Base-by-base conservation (phyloP, 2,329 filamentous ascomycete genomes). In the Tolypocladium paradoxum region DNA sequence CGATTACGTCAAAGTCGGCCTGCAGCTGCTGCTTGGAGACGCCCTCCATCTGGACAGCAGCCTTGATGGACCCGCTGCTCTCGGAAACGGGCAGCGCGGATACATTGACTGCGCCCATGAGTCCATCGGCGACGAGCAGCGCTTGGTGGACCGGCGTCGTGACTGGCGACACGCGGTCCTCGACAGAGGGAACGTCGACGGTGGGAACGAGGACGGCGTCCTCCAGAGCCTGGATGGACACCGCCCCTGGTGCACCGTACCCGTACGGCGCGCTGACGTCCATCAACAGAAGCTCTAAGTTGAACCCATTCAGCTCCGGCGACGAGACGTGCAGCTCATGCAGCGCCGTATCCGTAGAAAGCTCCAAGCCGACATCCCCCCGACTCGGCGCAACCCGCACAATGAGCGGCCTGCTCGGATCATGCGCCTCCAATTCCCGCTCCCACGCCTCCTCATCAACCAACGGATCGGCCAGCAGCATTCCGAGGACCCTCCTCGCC, bases 81-180 rank as follows among this genome's bases (percentile, higher is more conserved):
- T 70, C 65, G 1, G 70, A 48, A 36, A 73, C 56, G 20, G 74
- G 69, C 48, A 79, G 63, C 9, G 72, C 63, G 6, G 77, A 66
- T 7, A 81, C 60, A 2, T 77, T 73, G 6, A 84, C 75, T 1
- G 86, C 81, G 8, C 87, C 89, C 51, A 80, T 72, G 2, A 95
- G 70, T 0, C 89, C 90, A 49, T 88, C 78, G 0, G 83, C 84
- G 9, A 95, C 78, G 11, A 96, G 62, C 18, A 96, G 70, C 1
- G 85, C 82, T 64, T 85, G 88, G 65, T 97, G 92, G 1, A 96
- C 90, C 0, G 92, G 91, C 46, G 89, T 90, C 7, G 83, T 82
- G 43, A 93, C 76, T 18, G 83, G 78, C 14, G 83, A 83, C 53
- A 82, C 78, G 56, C 82, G 76, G 9, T 84, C 83, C 18, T 80